Conservation (phyloP, 2,329 filamentous ascomycete species). For the Alternaria sp. region DNA sequence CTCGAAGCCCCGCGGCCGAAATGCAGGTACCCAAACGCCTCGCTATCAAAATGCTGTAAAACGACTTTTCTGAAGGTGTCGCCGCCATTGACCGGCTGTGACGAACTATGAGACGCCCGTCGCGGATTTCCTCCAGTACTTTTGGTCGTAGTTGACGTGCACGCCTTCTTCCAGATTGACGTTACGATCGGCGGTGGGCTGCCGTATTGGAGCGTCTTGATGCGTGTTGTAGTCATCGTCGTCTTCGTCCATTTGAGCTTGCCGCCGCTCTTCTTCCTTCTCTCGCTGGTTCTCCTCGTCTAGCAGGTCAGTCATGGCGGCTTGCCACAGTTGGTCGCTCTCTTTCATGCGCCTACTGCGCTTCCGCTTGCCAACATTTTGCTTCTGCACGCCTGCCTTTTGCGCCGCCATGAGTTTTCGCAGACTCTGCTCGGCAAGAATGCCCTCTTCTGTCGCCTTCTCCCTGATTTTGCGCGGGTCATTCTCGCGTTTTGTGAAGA, state of each 20-base stretch:
- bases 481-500: conserved; percentile 64
- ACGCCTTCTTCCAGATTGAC: conserved; percentile 48
- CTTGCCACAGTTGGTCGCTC: conserved; percentile 62
- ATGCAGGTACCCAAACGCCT: conserved; percentile 46
- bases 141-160: conserved; percentile 66
- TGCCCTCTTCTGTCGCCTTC: conserved; percentile 68
- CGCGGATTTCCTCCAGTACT: conserved; percentile 61
- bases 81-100: neutral
- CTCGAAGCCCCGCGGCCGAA: conserved; percentile 19
- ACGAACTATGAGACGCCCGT: conserved; percentile 24
- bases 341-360: conserved; percentile 47
- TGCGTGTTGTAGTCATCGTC: conserved; percentile 28
- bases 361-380: conserved; percentile 47
- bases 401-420: conserved; percentile 62
- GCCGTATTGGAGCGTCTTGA: conserved; percentile 29
- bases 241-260: conserved; percentile 24
- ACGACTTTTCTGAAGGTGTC: neutral
- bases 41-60: conserved; percentile 45
- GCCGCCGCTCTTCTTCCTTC: conserved; percentile 30
- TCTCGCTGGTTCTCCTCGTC: conserved; percentile 47
- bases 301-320: conserved; percentile 60
- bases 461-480: conserved; percentile 67
- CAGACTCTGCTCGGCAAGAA: conserved; percentile 69
- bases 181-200: conserved; percentile 39
- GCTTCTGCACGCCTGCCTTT: conserved; percentile 54